Evolutionary conservation across 2,329 filamentous ascomycete genomes (phyloP).

Genomic region (Fusarium decemcellulare): DNA sequence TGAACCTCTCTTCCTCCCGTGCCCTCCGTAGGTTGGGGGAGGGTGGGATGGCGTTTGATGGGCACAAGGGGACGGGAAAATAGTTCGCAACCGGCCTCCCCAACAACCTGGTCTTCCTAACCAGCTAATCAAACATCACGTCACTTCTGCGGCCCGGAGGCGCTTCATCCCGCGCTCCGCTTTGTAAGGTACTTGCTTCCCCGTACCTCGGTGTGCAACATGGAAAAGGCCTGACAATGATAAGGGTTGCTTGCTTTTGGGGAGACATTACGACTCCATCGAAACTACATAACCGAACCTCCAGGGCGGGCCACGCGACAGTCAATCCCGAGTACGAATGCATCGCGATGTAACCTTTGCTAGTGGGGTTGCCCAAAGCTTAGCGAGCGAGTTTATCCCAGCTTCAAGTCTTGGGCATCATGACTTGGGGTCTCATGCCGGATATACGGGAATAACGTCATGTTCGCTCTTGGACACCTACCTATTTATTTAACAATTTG

Average conservation of each 20-base stretch:
- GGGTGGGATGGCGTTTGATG: constrained; percentile 1
- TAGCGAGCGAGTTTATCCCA: not conserved
- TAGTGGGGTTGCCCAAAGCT: constrained; percentile 8
- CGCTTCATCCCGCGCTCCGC: constrained; percentile 9
- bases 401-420: not conserved
- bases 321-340: not conserved
- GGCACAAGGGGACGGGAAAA: not conserved
- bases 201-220: not conserved
- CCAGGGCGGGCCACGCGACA: not conserved
- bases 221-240: too few species aligned
- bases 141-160: constrained; percentile 13
- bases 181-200: not conserved
- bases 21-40: not conserved
- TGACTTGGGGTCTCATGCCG: not conserved
- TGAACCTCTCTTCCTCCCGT: constrained; percentile 20
- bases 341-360: not conserved
- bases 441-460: not conserved
- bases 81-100: not conserved
- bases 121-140: constrained; percentile 29
- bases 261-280: too few species aligned
- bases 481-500: not conserved
- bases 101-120: constrained; percentile 1
- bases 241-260: not conserved
- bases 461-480: not conserved
- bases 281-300: not conserved